Percentiles rank a stretch among this genome's conserved stretches.
phyloP scores from a whole-genome alignment of 2,329 filamentous ascomycete species.

The Sclerotinia subarctica region DNA sequence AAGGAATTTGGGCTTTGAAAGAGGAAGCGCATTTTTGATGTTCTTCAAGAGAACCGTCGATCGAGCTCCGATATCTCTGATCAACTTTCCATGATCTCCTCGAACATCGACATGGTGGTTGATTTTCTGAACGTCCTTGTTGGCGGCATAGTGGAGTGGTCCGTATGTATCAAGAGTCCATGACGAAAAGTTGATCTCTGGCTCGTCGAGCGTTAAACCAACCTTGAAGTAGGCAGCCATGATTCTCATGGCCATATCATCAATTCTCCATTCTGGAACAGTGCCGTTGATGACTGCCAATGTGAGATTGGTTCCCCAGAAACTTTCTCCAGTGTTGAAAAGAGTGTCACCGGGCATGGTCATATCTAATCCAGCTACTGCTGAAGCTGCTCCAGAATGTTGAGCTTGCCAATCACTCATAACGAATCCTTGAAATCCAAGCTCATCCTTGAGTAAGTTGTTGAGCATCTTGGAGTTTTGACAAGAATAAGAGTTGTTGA shows the following conservation, averaged over 20 bases:
- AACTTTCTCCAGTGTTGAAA: slow-evolving; percentile 63
- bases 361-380: slow-evolving; percentile 56
- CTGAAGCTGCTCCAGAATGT: slow-evolving; percentile 13
- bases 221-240: slow-evolving; percentile 69
- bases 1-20: slow-evolving; percentile 73
- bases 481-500: slow-evolving; percentile 79
- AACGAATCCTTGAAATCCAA: slow-evolving; percentile 78
- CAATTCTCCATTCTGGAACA: slow-evolving; percentile 78
- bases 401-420: slow-evolving; percentile 74
- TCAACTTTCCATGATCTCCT: slow-evolving; percentile 65
- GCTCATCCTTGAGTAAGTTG: slow-evolving; percentile 71
- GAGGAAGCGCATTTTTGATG: slow-evolving; percentile 62
- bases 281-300: slow-evolving; percentile 86
- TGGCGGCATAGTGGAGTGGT: slow-evolving; percentile 42
- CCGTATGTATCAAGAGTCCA: slow-evolving; percentile 71
- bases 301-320: slow-evolving; percentile 84
- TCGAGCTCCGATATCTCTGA: slow-evolving; percentile 73
- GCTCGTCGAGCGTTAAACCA: slow-evolving; percentile 48
- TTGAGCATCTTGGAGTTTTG: slow-evolving; percentile 77
- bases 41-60: slow-evolving; percentile 92
- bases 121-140: slow-evolving; percentile 62
- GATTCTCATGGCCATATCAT: slow-evolving; percentile 88
- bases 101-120: slow-evolving; percentile 86
- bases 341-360: slow-evolving; percentile 80
- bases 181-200: slow-evolving; percentile 75